Evolutionary conservation across 176 grass and related monocot species (phyloP), one percentile per base, ranked within the genome.

Genomic region (Cymbopogon citratus): DNA sequence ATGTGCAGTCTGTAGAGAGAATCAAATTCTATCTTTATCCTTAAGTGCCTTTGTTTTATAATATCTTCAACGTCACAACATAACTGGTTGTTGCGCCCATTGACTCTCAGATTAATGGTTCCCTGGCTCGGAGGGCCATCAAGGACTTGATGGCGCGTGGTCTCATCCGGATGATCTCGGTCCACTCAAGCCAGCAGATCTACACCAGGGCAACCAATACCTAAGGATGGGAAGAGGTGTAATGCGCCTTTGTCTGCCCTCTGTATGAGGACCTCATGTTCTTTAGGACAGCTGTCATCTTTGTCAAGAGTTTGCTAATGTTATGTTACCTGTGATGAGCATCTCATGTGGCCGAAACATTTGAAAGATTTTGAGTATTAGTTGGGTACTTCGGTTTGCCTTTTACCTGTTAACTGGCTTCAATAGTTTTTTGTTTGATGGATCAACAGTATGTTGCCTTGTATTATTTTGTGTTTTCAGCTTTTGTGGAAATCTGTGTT

Each of bases 171-270:
- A 74, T 88, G 87, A 61, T 88, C 11, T 27, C 81, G 0, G 75
- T 67, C 24, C 87, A 88, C 70, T 83, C 87, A 28, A 88, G 87
- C 60, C 87, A 88, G 75, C 81, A 88, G 87, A 84, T 88, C 81
- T 88, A 88, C 81, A 88, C 87, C 31, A 88, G 87, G 81, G 81
- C 87, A 45, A 88, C 87, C 26, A 88, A 88, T 75, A 84, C 87
- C 77, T 87, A 81, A 80, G 77, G 16, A 6, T 56, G 14, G 6
- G 41, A 54, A 68, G 23, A 11, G n/a, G 51, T 79, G 86, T 78
- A 46, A 31, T 63, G 66, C 57, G n/a, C n/a, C n/a, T n/a, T 33
- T 33, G 31, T 33, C 3, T 33, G 31, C 31, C 31, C 31, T 33
- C 31, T 33, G 31, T 33, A 33, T 33, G 31, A 33, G 31, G 31